Base-by-base conservation (phyloP, 129 eudicot genomes). In the Smallanthus sonchifolius region DNA sequence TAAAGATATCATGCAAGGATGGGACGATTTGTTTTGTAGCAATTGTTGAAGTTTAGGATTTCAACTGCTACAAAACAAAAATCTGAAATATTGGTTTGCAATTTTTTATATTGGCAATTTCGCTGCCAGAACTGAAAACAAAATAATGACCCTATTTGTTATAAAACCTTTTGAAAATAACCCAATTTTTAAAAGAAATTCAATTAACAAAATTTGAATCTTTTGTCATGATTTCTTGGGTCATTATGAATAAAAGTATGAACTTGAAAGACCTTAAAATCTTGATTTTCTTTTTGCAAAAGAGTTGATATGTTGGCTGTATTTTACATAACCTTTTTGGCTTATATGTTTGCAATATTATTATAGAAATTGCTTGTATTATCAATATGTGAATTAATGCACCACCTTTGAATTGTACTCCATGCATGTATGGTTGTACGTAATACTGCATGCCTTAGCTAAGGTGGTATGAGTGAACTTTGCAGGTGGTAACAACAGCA, bases 401-500 rank as follows among this genome's bases (percentile, higher is more conserved):
- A 30, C 16, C 65, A 57, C 65, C 65, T 57, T 57, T 57, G 40
- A 60, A 6, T 55, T 37, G 64, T 52, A 54, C 35, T 36, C 48
- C 72, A 65, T 65, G 64, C 73, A 65, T 65, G 73, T 55, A 52
- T 59, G 7, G 37, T 52, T 52, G 59, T 52, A 52, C 59, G 30
- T 51, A 45, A 45, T 45, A 2, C 15, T 44, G 49, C 49, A 24
- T 20, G 35, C 36, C 36, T 1, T 19, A 9, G 5, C 20, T 24
- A 20, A 56, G 30, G 11, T 6, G 57, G 6, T 59, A 59, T 59
- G 65, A 59, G 65, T 59, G 65, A 59, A 59, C 65, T 30, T 59
- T 59, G 82, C 89, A 92, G 96, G 89, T 75, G 75, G 92, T 84
- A 65, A 77, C 84, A 19, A 84, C 85, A 61, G 84, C 67, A n/a